Evolutionary conservation across 768 basidiomycete genomes (phyloP).

Genomic region (Naganishia vaughanmartiniae): DNA sequence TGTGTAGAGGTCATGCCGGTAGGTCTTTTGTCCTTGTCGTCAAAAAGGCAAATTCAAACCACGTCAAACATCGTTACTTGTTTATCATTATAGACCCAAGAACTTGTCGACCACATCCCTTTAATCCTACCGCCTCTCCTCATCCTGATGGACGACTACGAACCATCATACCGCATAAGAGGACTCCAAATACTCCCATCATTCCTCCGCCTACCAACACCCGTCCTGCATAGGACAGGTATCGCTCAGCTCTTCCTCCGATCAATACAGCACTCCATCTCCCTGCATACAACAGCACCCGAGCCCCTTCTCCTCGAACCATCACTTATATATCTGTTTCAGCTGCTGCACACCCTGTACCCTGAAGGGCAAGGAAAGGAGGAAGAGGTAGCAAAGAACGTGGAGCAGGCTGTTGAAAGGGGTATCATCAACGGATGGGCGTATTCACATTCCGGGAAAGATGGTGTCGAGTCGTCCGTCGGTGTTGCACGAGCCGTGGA

Average conservation of each 20-base stretch:
- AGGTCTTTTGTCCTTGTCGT: background rate
- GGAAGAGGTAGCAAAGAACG: constrained; percentile 35
- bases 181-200: constrained; percentile 37
- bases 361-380: constrained; percentile 31
- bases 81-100: background rate
- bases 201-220: constrained; percentile 39
- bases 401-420: constrained; percentile 49
- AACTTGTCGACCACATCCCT: constrained; percentile 37
- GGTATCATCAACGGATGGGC: constrained; percentile 46
- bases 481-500: constrained; percentile 40
- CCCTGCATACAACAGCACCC: constrained; percentile 36
- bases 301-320: constrained; percentile 41
- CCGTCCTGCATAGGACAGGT: constrained; percentile 47
- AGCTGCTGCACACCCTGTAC: constrained; percentile 27
- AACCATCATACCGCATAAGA: constrained; percentile 41
- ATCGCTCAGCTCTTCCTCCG: constrained; percentile 44
- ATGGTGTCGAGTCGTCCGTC: constrained; percentile 38
- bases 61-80: background rate
- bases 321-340: constrained; percentile 34
- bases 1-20: constrained; percentile 24
- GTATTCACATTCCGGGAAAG: constrained; percentile 42
- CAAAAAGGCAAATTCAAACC: no score
- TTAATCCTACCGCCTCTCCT: constrained; percentile 49
- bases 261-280: constrained; percentile 46
- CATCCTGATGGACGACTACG: constrained; percentile 50